Base-by-base conservation (phyloP, 805 yeast species). In the Kazachstania taianensis region DNA sequence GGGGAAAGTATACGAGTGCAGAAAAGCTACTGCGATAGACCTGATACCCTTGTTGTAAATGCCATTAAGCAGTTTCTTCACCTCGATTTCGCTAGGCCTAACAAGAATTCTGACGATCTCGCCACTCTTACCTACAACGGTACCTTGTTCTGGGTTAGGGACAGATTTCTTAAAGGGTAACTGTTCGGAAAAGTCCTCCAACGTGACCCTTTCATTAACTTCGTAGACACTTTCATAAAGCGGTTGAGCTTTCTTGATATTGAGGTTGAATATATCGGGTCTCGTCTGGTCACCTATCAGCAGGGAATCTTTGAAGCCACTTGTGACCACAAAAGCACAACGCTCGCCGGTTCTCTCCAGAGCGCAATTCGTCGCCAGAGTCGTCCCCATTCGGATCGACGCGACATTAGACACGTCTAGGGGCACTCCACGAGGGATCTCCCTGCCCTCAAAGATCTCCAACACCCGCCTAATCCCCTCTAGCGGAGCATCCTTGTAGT, bases 301-400 rank as follows among this genome's bases (percentile, higher is more conserved):
- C 41, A 89, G 63, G 27, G 82, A 75, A 52, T 89, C 96, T 46
- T 73, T 74, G 60, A 85, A 89, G 0, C 96, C 98, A 49, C 76
- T 80, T 12, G 96, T 83, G 2, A 94, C 85, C 5, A 87, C 59
- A 40, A 89, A 67, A 2, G 92, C 94, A 47, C 94, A 87, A 22
- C 75, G 64, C 39, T 86, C 94, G 35, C 97, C 98, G 52, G 86
- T 86, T 43, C 97, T 70, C 53, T 89, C 97, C 41, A 89, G 66
- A 23, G 92, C 68, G 1, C 97, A 96, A 61, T 89, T 89, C 6
- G 97, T 89, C 2, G 98, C 97, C 8, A 86, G 92, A 0, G 96
- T 87, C 4, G 96, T 86, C 3, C 96, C 96, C 81, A 87, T 78
- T 38, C 94, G 66, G 32, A 86, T 74, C 29, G 78, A 71, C 36